Percentiles rank a stretch among this genome's conserved stretches.
These are phyloP conservation scores for Neoboletus magnificus DNA, from an alignment of 768 basidiomycete species.

Conservation along the genomic window DNA sequence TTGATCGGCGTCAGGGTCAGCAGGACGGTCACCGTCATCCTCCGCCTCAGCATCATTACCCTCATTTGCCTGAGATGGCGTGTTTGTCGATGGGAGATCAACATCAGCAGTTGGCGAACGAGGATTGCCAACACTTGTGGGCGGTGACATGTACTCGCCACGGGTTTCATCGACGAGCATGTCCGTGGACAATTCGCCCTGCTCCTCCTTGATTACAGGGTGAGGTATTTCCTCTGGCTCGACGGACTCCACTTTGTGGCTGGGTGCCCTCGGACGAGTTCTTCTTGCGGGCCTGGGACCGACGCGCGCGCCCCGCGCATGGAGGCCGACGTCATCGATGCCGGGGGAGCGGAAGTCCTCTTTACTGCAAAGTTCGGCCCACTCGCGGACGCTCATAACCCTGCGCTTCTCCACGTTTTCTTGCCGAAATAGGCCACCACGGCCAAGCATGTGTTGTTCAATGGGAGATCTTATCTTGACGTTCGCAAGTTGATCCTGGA, in stretches of 20 bases:
- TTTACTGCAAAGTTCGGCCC: constrained; percentile 72
- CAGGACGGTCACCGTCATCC: constrained; percentile 12
- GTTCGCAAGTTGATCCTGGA: constrained; percentile 63
- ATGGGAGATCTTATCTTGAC: constrained; percentile 89
- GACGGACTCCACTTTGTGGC: constrained; percentile 38
- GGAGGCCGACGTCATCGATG: constrained; percentile 61
- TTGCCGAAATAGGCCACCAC: constrained; percentile 82
- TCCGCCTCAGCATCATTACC: constrained; percentile 13
- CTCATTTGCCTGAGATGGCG: constrained; percentile 2
- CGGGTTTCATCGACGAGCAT: constrained; percentile 4
- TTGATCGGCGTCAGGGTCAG: constrained; percentile 18
- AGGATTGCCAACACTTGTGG: constrained; percentile 24
- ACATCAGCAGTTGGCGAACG: constrained; percentile 17
- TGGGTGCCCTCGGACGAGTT: constrained; percentile 42
- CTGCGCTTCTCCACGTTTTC: constrained; percentile 89
- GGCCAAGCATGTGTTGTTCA: constrained; percentile 89
- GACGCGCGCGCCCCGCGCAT: constrained; percentile 40
- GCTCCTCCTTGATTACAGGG: constrained; percentile 47
- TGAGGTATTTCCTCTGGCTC: constrained; percentile 38
- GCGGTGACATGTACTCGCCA: constrained; percentile 26
- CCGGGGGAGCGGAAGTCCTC: constrained; percentile 74
- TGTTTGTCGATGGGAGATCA: constrained; percentile 2
- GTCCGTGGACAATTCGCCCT: constrained; percentile 8
- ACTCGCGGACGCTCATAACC: constrained; percentile 81
- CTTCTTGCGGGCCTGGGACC: constrained; percentile 36